phyloP scores from a whole-genome alignment of 352 stramenopile genomes.

The Globisporangium abappressorium region DNA sequence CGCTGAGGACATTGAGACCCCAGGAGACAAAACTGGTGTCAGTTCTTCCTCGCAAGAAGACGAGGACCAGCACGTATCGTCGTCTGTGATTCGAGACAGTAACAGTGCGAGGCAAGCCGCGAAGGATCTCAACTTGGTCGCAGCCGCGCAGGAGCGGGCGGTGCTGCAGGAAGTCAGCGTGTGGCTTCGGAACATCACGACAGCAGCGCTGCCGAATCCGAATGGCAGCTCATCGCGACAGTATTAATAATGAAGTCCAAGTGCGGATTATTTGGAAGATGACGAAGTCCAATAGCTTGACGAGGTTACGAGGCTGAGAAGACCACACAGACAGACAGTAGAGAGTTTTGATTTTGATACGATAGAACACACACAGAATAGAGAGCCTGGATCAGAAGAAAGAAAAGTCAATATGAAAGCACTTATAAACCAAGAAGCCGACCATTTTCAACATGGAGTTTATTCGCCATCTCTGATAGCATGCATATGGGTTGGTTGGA shows the following conservation, averaged over 20 bases:
- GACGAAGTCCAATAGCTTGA: background rate
- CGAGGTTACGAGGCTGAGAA: background rate
- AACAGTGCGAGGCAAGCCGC: background rate
- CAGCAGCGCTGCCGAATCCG: slow-evolving; percentile 7
- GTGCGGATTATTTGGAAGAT: background rate
- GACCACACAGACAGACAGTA: background rate
- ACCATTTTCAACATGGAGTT: background rate
- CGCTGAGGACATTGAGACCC: slow-evolving; percentile 62
- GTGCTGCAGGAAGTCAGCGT: slow-evolving; percentile 81
- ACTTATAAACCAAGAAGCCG: background rate
- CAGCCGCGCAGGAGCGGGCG: slow-evolving; percentile 61
- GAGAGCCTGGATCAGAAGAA: background rate
- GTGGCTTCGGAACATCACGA: slow-evolving; percentile 61
- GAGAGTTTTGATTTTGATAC: background rate
- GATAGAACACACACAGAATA: slow-evolving; percentile 5
- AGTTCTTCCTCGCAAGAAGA: slow-evolving; percentile 5
- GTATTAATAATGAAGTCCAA: background rate
- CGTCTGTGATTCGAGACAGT: slow-evolving; percentile 8
- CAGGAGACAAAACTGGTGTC: slow-evolving; percentile 18
- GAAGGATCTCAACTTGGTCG: slow-evolving; percentile 19
- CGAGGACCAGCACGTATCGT: too few species aligned
- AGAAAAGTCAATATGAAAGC: background rate
- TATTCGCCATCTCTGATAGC: too few species aligned
- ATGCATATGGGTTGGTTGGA: background rate
- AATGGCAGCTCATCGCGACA: background rate